These are phyloP conservation scores for Penicillium cosmopolitanum DNA, from an alignment of 495 filamentous ascomycete genomes.

Conservation along the genomic window DNA sequence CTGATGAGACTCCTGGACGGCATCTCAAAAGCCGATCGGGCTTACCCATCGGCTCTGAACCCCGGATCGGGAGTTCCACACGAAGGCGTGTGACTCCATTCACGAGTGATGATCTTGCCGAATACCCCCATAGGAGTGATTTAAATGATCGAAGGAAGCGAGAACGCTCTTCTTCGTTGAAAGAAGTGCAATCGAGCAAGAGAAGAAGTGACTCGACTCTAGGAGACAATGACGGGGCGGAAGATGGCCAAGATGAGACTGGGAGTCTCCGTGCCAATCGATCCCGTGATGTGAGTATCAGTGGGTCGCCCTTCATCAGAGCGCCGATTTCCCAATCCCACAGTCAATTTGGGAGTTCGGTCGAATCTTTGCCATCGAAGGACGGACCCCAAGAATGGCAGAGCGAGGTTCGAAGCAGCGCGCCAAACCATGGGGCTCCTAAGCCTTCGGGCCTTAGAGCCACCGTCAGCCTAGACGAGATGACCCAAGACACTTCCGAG, in stretches of 20 bases:
- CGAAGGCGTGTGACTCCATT: constrained; percentile 19
- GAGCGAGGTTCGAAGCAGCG: constrained; percentile 22
- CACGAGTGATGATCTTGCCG: constrained; percentile 15
- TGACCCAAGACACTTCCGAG: constrained; percentile 19
- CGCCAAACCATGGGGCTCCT: constrained; percentile 16
- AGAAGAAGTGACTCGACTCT: constrained; percentile 26
- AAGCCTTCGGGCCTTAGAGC: constrained; percentile 41
- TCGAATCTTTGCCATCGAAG: constrained; percentile 33
- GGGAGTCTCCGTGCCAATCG: constrained; percentile 29
- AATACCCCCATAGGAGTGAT: constrained; percentile 10
- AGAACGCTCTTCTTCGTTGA: constrained; percentile 29
- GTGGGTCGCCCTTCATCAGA: constrained; percentile 47
- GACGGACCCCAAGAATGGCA: constrained; percentile 36
- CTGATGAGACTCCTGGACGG: constrained; percentile 19
- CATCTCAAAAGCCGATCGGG: constrained; percentile 16
- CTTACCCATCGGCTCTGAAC: constrained; percentile 16
- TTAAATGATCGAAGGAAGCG: constrained; percentile 25
- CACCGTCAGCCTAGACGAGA: constrained; percentile 30
- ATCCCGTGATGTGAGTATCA: constrained; percentile 45
- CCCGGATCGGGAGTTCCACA: constrained; percentile 7
- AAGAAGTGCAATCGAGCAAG: constrained; percentile 20
- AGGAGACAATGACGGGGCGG: constrained; percentile 20
- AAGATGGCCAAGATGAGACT: constrained; percentile 21
- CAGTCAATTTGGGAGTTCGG: constrained; percentile 39
- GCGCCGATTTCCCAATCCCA: constrained; percentile 34